These are phyloP conservation scores for Aspergillus sp. DNA, from an alignment of 2,329 filamentous ascomycete genomes.

Conservation along the genomic window DNA sequence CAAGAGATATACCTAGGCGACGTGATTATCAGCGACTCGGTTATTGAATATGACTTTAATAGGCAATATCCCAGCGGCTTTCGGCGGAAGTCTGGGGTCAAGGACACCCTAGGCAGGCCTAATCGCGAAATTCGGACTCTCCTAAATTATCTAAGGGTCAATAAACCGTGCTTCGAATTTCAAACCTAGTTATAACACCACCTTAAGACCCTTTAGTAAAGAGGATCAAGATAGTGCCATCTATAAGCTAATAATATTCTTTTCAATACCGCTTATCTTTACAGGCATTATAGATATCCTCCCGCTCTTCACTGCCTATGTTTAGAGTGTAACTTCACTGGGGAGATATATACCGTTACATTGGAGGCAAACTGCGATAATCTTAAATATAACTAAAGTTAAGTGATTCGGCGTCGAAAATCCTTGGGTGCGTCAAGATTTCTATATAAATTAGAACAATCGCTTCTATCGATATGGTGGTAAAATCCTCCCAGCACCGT, in stretches of 20 bases:
- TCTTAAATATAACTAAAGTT: not conserved
- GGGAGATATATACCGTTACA: not conserved
- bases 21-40: conserved; percentile 25
- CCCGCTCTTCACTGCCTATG: not conserved
- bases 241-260: not conserved
- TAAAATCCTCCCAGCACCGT: conserved; percentile 1
- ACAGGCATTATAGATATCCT: not conserved
- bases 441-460: not conserved
- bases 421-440: not conserved
- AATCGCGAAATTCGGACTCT: conserved; percentile 2
- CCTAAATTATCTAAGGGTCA: not conserved
- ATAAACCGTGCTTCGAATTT: not conserved
- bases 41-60: conserved; percentile 30
- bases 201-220: not conserved
- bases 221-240: not conserved
- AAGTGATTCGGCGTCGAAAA: not conserved
- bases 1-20: conserved; percentile 26
- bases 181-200: not conserved
- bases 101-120: conserved; percentile 1
- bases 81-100: conserved; percentile 6
- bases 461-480: conserved; percentile 2
- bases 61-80: conserved; percentile 22
- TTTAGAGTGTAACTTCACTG: not conserved
- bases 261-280: not conserved
- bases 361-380: not conserved